phyloP scores from a whole-genome alignment of 2,329 filamentous ascomycete genomes.

The Waltergamsia citrina region DNA sequence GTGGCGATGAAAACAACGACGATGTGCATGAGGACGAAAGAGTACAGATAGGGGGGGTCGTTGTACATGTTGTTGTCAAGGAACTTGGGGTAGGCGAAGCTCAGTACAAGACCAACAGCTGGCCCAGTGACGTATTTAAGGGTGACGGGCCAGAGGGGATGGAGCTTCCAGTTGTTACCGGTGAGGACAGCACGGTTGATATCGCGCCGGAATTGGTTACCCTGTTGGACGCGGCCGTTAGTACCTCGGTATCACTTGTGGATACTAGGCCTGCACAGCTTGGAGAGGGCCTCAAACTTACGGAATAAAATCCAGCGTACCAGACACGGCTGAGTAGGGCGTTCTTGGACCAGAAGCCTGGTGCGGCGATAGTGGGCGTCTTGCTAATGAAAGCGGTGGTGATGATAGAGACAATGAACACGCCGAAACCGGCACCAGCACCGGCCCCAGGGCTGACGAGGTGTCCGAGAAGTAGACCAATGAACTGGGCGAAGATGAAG shows the following conservation, averaged over 20 bases:
- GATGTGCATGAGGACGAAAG: slow-evolving; percentile 28
- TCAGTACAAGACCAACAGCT: slow-evolving; percentile 33
- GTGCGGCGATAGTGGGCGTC: slow-evolving; percentile 28
- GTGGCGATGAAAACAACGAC: slow-evolving; percentile 29
- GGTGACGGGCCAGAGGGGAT: slow-evolving; percentile 31
- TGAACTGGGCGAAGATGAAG: slow-evolving; percentile 41
- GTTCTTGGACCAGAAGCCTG: slow-evolving; percentile 25
- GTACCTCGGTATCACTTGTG: not conserved
- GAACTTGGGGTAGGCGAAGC: slow-evolving; percentile 35
- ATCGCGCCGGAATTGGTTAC: slow-evolving; percentile 40
- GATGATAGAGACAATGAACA: slow-evolving; percentile 34
- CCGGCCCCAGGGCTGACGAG: slow-evolving; percentile 31
- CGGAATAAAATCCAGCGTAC: slow-evolving; percentile 42
- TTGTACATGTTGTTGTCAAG: slow-evolving; percentile 15
- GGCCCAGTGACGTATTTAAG: slow-evolving; percentile 34
- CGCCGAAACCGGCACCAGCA: slow-evolving; percentile 39
- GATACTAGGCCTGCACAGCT: not conserved
- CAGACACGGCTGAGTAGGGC: slow-evolving; percentile 30
- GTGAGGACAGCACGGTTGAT: slow-evolving; percentile 36
- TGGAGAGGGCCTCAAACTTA: slow-evolving; percentile 18
- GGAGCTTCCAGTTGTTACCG: slow-evolving; percentile 42
- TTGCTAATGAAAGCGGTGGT: slow-evolving; percentile 27
- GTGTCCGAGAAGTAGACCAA: slow-evolving; percentile 41
- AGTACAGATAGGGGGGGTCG: slow-evolving; percentile 30
- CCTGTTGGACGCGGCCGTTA: slow-evolving; percentile 20